Evolutionary conservation across 2,329 filamentous ascomycete species (phyloP), one percentile per base, ranked within the genome.

Genomic region (Aspergillus fructus): DNA sequence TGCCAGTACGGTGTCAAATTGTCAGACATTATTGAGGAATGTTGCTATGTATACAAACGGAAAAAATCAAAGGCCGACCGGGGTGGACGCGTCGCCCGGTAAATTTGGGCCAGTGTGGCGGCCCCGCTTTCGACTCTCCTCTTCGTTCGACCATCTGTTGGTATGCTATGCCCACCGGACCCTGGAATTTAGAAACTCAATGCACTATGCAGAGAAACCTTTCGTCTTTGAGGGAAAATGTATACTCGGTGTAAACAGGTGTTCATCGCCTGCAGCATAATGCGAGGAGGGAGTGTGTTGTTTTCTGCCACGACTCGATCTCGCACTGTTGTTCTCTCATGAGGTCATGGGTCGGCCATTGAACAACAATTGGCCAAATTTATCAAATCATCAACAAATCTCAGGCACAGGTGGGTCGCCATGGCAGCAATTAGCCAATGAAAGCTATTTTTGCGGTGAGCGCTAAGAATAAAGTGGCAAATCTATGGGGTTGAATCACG

Each of bases 401-500:
- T 47, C 59, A 61, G 59, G 56, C 53, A 61, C 59, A 53, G 24
- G 59, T 49, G 59, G 59, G 48, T 27, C 51, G 21, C 23, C 30
- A 39, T 41, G 49, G 46, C 49, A 56, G 27, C 34, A n/a, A 30
- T 8, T 13, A 30, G 34, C 56, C 53, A 58, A 46, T 58, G 37
- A 45, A 23, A 17, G 7, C 7, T 15, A n/a, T 11, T 13, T 5
- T 40, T 42, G 46, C 46, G 49, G 47, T 40, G 37, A 49, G 27
- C 41, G 19, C 59, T 57, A 59, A 61, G 48, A 61, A 59, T 61
- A 61, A 56, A 56, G 59, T 61, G 59, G 59, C 59, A 46, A 57
- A 45, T 51, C n/a, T n/a, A 45, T 47, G 47, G 37, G 37, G 15
- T 39, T 5, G 24, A n/a, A 53, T 59, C 59, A 59, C 56, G 56